A percentile compares a stretch with the other conserved stretches of the same genome.
phyloP scores from a whole-genome alignment of 1,284 basidiomycete species.

The Cerioporus squamosus region DNA sequence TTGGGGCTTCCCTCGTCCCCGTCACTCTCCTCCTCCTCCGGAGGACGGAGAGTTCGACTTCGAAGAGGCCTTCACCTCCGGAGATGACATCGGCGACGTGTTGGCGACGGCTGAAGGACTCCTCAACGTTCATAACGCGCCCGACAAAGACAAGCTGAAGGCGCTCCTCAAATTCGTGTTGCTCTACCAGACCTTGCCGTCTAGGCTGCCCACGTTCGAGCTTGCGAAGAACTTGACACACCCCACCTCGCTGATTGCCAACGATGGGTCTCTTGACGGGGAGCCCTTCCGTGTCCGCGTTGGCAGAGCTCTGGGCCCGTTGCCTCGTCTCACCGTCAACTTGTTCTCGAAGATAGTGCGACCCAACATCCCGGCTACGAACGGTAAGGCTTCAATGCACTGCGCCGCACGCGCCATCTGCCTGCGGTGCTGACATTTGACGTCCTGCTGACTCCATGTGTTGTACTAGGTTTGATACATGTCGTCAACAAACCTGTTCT shows the following conservation, averaged over 20 bases:
- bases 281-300: conserved; percentile 61
- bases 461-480: conserved; percentile 55
- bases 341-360: conserved; percentile 54
- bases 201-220: conserved; percentile 41
- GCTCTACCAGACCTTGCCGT: conserved; percentile 66
- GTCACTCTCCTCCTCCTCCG: neutral
- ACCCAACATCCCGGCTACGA: conserved; percentile 50
- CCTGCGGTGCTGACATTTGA: neutral
- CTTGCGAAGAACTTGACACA: conserved; percentile 65
- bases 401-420: neutral
- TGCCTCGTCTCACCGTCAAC: conserved; percentile 52
- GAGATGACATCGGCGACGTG: conserved; percentile 18
- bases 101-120: conserved; percentile 27
- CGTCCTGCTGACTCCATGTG: neutral
- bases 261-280: conserved; percentile 55
- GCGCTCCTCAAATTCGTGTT: conserved; percentile 59
- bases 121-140: conserved; percentile 29
- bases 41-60: neutral
- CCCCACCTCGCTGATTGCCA: conserved; percentile 57
- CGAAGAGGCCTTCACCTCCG: neutral
- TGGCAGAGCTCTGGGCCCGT: conserved; percentile 30
- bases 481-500: conserved; percentile 63
- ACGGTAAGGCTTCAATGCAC: conserved; percentile 44
- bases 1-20: conserved; percentile 37
- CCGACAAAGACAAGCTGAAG: conserved; percentile 47